phyloP scores from a whole-genome alignment of 495 filamentous ascomycete genomes.

The Hypoxylon rickii region DNA sequence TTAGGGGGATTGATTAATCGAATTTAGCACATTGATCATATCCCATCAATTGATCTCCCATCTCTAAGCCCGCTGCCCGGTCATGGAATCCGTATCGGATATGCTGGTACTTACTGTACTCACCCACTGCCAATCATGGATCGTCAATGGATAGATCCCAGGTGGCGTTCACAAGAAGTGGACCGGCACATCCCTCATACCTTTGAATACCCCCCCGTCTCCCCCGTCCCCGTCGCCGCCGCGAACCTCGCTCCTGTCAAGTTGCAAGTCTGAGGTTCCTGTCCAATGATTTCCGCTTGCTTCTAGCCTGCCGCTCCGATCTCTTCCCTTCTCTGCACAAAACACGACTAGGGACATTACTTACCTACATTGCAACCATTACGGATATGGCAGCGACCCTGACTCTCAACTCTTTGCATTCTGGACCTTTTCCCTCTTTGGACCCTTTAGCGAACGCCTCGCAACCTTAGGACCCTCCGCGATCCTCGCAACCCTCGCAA shows the following conservation, averaged over 20 bases:
- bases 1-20: no score
- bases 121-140: neutral
- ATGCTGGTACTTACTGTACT: no score
- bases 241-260: slow-evolving; percentile 23
- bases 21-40: no score
- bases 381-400: slow-evolving; percentile 30
- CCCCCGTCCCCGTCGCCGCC: slow-evolving; percentile 29
- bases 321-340: slow-evolving; percentile 23
- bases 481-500: no score
- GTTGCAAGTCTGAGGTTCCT: slow-evolving; percentile 14
- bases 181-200: slow-evolving; percentile 5
- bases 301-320: slow-evolving; percentile 24
- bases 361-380: slow-evolving; percentile 20
- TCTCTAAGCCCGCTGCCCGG: no score
- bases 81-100: no score
- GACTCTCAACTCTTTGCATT: slow-evolving; percentile 14
- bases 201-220: no score
- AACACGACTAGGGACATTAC: slow-evolving; percentile 8
- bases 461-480: neutral
- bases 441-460: neutral
- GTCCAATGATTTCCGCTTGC: slow-evolving; percentile 23
- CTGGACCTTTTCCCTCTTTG: neutral
- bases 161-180: slow-evolving; percentile 21
- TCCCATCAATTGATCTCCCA: no score
- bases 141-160: neutral